Conservation (phyloP, 148 eudicot genomes). For the Amaranthus cruentus region DNA sequence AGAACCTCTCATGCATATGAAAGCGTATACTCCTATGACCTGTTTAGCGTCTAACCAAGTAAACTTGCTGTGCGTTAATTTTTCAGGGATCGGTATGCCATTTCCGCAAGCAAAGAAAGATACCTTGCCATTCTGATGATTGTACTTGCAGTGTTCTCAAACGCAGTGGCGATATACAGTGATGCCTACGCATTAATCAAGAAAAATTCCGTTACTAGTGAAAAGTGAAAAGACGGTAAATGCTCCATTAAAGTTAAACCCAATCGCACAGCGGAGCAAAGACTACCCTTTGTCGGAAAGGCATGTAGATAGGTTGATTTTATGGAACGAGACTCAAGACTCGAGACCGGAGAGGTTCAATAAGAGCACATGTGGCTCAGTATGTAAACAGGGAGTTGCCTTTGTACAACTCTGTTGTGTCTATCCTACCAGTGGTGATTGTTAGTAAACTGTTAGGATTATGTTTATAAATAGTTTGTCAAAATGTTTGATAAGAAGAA, state of each 20-base stretch:
- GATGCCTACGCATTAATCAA: conserved; percentile 58
- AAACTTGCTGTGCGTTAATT: conserved; percentile 4
- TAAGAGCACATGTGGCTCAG: conserved; percentile 4
- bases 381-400: conserved; percentile 5
- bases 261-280: conserved; percentile 1
- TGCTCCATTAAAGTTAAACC: background rate
- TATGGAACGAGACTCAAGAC: background rate
- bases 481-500: background rate
- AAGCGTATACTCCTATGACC: no score
- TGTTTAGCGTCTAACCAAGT: no score
- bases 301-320: background rate
- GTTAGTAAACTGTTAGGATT: conserved; percentile 3
- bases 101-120: conserved; percentile 51
- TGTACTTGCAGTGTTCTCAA: conserved; percentile 63
- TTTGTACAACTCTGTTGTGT: background rate
- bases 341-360: background rate
- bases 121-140: conserved; percentile 57
- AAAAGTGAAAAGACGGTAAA: conserved; percentile 1
- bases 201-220: conserved; percentile 34
- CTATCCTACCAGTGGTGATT: conserved; percentile 6
- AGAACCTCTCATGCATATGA: no score
- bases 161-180: conserved; percentile 60
- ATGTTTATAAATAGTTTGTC: background rate
- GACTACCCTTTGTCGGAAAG: background rate
- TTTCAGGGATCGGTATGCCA: conserved; percentile 62